Conservation (phyloP, 768 basidiomycete genomes). For the Pholiota molesta region DNA sequence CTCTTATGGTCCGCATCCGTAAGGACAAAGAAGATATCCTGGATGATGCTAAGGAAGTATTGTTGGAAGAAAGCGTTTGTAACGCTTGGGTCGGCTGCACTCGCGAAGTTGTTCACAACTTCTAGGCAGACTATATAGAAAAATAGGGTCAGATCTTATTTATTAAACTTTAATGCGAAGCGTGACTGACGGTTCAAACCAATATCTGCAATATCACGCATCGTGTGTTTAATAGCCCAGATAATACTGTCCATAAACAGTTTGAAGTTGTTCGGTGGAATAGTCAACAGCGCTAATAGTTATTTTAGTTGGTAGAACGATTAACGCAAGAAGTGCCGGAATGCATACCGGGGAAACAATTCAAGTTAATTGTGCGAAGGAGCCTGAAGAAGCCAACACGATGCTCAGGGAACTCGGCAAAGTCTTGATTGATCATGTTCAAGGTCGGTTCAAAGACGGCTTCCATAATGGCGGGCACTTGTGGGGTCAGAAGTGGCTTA, state of each 20-base stretch:
- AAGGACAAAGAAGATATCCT: slow-evolving; percentile 96
- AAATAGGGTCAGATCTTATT: slow-evolving; percentile 1
- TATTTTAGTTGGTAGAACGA: slow-evolving; percentile 9
- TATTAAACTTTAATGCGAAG: slow-evolving; percentile 7
- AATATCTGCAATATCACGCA: slow-evolving; percentile 97
- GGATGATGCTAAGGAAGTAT: slow-evolving; percentile 90
- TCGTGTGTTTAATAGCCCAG: slow-evolving; percentile 99
- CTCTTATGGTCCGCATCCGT: slow-evolving; percentile 99
- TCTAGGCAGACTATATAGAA: slow-evolving; percentile 77
- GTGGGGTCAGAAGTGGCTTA: slow-evolving; percentile 84
- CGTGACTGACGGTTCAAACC: slow-evolving; percentile 68
- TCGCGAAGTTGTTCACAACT: slow-evolving; percentile 93
- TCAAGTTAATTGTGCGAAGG: slow-evolving; percentile 86
- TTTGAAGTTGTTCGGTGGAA: slow-evolving; percentile 95
- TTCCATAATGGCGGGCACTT: slow-evolving; percentile 93
- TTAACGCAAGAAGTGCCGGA: slow-evolving; percentile 3
- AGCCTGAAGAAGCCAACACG: slow-evolving; percentile 97
- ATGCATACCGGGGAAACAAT: slow-evolving; percentile 90
- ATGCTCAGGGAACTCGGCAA: slow-evolving; percentile 98
- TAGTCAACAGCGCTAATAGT: slow-evolving; percentile 70
- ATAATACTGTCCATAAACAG: slow-evolving; percentile 97
- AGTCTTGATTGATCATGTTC: slow-evolving; percentile 99
- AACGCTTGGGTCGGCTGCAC: slow-evolving; percentile 70
- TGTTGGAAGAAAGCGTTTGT: slow-evolving; percentile 95
- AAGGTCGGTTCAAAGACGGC: slow-evolving; percentile 97